phyloP scores from a whole-genome alignment of 768 basidiomycete genomes.

The Hortiboletus campestris region DNA sequence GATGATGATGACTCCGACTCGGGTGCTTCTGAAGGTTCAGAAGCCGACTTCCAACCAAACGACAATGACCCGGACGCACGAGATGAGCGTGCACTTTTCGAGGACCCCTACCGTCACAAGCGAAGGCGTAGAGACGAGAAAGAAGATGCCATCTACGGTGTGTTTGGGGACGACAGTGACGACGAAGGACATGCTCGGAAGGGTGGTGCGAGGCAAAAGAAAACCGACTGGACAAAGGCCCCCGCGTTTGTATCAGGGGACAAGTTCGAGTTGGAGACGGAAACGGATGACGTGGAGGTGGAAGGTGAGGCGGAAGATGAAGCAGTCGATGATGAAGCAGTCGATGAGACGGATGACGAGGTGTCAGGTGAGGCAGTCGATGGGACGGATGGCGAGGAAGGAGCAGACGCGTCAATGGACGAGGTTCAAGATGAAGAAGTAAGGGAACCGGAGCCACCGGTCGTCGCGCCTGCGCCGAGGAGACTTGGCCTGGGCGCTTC shows the following conservation, averaged over 20 bases:
- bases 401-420: constrained; percentile 33
- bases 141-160: constrained; percentile 74
- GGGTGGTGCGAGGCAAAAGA: constrained; percentile 34
- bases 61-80: constrained; percentile 58
- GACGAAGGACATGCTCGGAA: constrained; percentile 45
- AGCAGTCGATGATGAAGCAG: constrained; percentile 36
- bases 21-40: constrained; percentile 61
- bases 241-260: constrained; percentile 71
- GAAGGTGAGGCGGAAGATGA: constrained; percentile 36
- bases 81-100: constrained; percentile 74
- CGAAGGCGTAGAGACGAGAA: constrained; percentile 61
- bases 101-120: constrained; percentile 74
- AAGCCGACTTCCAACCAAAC: constrained; percentile 47
- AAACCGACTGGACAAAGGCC: constrained; percentile 70
- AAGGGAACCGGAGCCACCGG: constrained; percentile 28
- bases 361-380: constrained; percentile 28
- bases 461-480: constrained; percentile 24
- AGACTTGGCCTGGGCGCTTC: constrained; percentile 26
- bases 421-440: constrained; percentile 38
- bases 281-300: constrained; percentile 40
- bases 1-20: constrained; percentile 76
- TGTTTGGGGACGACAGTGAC: constrained; percentile 72
- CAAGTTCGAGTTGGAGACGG: constrained; percentile 40
- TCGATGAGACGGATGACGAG: constrained; percentile 38
- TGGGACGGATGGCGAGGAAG: constrained; percentile 37